A percentile compares a stretch with the other conserved stretches of the same genome.
Conservation (phyloP, 1,139 yeast genomes). For the Protomyces pachydermus region DNA sequence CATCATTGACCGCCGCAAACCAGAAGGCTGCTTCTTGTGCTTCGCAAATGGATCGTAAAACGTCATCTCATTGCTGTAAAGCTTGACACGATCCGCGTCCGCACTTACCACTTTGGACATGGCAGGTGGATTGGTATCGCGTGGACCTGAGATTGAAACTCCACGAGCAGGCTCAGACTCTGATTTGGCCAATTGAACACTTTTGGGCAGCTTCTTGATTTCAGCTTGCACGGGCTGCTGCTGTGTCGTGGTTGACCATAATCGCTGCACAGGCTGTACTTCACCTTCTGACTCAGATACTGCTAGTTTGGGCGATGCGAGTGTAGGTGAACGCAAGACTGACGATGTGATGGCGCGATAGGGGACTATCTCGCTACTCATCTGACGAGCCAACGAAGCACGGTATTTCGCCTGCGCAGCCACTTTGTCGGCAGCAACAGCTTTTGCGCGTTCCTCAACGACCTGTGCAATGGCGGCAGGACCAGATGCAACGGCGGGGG, state of each 20-base stretch:
- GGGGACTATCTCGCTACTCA: not conserved
- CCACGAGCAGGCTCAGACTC: not conserved
- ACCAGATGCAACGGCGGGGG: not conserved
- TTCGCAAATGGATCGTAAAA: constrained; percentile 18
- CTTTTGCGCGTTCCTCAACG: not conserved
- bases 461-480: not conserved
- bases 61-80: constrained; percentile 12
- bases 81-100: not conserved
- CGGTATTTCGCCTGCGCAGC: not conserved
- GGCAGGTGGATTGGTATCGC: not conserved
- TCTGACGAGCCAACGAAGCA: not conserved
- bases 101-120: not conserved
- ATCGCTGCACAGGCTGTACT: not conserved
- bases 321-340: not conserved
- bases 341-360: not conserved
- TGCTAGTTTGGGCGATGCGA: not conserved
- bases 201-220: not conserved
- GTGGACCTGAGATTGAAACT: not conserved
- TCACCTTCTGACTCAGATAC: not conserved
- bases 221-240: not conserved
- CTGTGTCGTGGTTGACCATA: not conserved
- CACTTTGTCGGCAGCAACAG: not conserved
- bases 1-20: not conserved
- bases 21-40: not conserved
- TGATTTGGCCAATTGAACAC: not conserved